Percentiles rank a stretch among this genome's conserved stretches.
phyloP scores from a whole-genome alignment of 1,139 yeast genomes.

The Suhomyces terraborum region DNA sequence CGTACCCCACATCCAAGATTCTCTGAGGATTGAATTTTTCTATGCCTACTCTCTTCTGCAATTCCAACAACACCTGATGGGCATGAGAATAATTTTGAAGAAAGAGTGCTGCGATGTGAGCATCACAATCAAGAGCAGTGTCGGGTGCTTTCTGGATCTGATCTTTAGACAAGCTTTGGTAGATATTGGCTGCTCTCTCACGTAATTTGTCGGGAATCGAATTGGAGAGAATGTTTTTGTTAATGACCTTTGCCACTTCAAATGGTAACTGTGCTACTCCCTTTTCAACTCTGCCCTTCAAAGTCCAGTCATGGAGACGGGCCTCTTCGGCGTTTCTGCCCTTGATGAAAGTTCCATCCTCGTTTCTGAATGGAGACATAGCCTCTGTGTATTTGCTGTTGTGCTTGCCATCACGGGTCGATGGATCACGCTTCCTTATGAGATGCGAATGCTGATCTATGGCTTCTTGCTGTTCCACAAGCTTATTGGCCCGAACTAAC shows the following conservation, averaged over 20 bases:
- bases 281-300: slow-evolving; percentile 51
- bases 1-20: slow-evolving; percentile 81
- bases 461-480: slow-evolving; percentile 22
- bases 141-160: slow-evolving; percentile 56
- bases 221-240: slow-evolving; percentile 57
- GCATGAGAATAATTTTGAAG: slow-evolving; percentile 80
- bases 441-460: slow-evolving; percentile 10
- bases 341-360: slow-evolving; percentile 42
- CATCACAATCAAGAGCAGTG: slow-evolving; percentile 68
- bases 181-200: slow-evolving; percentile 55
- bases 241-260: slow-evolving; percentile 55
- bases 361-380: slow-evolving; percentile 39
- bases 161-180: slow-evolving; percentile 48
- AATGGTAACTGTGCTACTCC: slow-evolving; percentile 51
- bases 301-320: slow-evolving; percentile 51
- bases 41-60: slow-evolving; percentile 54
- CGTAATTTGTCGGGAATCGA: slow-evolving; percentile 59
- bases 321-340: slow-evolving; percentile 54
- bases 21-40: slow-evolving; percentile 60
- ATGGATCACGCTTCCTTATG: slow-evolving; percentile 3
- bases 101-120: slow-evolving; percentile 81
- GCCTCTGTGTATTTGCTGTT: slow-evolving; percentile 14
- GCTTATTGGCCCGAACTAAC: slow-evolving; percentile 44
- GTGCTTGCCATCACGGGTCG: slow-evolving; percentile 10
- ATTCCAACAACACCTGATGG: slow-evolving; percentile 66